Percentiles rank a stretch among this genome's conserved stretches.
phyloP scores from a whole-genome alignment of 768 basidiomycete species.

The Boletellus sp. region DNA sequence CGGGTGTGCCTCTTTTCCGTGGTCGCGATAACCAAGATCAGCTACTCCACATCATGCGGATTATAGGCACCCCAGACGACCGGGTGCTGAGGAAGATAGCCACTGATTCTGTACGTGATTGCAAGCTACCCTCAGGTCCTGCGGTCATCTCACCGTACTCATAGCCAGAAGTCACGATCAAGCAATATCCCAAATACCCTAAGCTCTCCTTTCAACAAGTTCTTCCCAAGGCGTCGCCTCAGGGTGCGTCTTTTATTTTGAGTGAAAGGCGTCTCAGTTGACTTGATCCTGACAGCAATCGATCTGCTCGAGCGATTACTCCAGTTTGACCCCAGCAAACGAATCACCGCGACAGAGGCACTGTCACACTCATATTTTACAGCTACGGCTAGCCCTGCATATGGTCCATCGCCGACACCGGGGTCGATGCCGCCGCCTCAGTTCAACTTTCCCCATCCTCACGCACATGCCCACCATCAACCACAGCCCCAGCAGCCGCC shows the following conservation, averaged over 20 bases:
- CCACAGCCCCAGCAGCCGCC: constrained; percentile 48
- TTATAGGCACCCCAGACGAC: constrained; percentile 93
- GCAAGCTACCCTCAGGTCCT: background rate
- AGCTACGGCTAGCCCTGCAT: constrained; percentile 37
- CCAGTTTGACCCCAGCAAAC: constrained; percentile 92
- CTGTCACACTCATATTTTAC: constrained; percentile 92
- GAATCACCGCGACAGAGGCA: constrained; percentile 88
- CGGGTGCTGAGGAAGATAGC: constrained; percentile 83
- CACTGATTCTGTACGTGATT: constrained; percentile 72
- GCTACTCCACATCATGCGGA: constrained; percentile 94
- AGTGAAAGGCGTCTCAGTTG: background rate
- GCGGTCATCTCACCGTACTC: constrained; percentile 7
- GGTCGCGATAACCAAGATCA: constrained; percentile 98
- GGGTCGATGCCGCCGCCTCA: constrained; percentile 65
- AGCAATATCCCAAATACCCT: constrained; percentile 84
- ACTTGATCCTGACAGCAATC: constrained; percentile 49
- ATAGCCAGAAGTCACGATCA: constrained; percentile 78
- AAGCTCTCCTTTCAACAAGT: constrained; percentile 79
- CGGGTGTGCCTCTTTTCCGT: constrained; percentile 93
- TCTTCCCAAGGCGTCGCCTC: constrained; percentile 80
- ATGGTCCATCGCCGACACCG: constrained; percentile 35
- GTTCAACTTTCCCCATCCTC: constrained; percentile 67
- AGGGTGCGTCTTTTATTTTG: constrained; percentile 45
- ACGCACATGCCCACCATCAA: constrained; percentile 46
- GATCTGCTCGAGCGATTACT: constrained; percentile 92